These are phyloP conservation scores for Candida boleticola DNA, from an alignment of 805 yeast species.

Conservation along the genomic window DNA sequence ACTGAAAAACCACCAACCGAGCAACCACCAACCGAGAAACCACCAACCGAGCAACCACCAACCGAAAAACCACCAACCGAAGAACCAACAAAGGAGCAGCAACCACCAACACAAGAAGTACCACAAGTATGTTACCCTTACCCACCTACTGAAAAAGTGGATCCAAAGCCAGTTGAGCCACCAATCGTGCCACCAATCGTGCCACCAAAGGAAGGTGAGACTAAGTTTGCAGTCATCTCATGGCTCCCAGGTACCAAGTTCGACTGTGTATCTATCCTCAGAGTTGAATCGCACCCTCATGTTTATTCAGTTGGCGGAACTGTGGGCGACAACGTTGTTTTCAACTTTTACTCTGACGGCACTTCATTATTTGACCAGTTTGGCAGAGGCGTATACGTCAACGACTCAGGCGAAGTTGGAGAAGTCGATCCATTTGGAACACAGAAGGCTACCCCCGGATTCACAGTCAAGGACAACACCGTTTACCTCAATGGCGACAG, in stretches of 20 bases:
- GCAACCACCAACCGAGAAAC: too few relatives aligned
- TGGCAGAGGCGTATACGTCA: conserved; percentile 26
- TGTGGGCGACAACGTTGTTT: conserved; percentile 23
- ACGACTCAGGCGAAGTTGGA: conserved; percentile 33
- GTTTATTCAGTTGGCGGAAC: conserved; percentile 35
- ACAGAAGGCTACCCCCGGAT: conserved; percentile 35
- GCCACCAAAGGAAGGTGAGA: background rate
- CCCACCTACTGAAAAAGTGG: too few relatives aligned
- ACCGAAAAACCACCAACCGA: too few relatives aligned
- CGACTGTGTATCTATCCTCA: conserved; percentile 24
- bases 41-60: too few relatives aligned
- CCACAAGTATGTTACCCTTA: too few relatives aligned
- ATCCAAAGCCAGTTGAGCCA: too few relatives aligned
- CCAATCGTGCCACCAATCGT: too few relatives aligned
- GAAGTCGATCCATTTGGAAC: conserved; percentile 29
- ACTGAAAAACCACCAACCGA: too few relatives aligned
- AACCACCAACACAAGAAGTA: too few relatives aligned
- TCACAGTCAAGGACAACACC: conserved; percentile 35
- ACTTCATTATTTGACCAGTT: conserved; percentile 27
- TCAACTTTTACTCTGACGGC: conserved; percentile 24
- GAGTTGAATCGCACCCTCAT: conserved; percentile 28
- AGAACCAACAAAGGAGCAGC: too few relatives aligned
- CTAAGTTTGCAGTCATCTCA: conserved; percentile 12
- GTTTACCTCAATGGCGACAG: conserved; percentile 32
- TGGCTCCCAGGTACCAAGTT: conserved; percentile 24